Evolutionary conservation across 2,329 filamentous ascomycete species (phyloP).

Genomic region (Allantophomopsis cytisporea): DNA sequence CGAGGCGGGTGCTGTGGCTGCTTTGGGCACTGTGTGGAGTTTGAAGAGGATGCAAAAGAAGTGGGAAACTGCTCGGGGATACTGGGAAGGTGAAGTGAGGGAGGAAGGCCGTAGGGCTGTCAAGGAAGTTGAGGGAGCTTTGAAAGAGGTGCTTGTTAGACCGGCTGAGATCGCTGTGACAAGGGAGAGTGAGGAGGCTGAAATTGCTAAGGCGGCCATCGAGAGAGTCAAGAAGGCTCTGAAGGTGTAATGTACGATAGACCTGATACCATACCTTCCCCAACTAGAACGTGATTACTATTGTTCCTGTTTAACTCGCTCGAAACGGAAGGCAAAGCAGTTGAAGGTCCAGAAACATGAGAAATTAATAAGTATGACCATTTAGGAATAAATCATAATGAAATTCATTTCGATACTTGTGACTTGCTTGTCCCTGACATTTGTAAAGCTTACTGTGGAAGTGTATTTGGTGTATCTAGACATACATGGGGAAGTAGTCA

Average conservation of each 20-base stretch:
- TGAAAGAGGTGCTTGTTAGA: conserved; percentile 26
- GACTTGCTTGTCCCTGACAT: too few relatives aligned
- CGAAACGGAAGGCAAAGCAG: too few relatives aligned
- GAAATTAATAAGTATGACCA: too few relatives aligned
- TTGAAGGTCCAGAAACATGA: too few relatives aligned
- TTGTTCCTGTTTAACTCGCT: too few relatives aligned
- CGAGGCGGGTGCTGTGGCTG: conserved; percentile 47
- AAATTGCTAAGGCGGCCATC: conserved; percentile 3
- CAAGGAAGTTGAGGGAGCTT: conserved; percentile 36
- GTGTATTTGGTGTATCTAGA: too few relatives aligned
- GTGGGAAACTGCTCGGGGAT: conserved; percentile 45
- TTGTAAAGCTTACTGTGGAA: too few relatives aligned
- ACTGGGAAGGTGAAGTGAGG: conserved; percentile 54
- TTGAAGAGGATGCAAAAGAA: conserved; percentile 44
- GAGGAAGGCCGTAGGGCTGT: conserved; percentile 53
- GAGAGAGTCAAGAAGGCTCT: conserved; percentile 8
- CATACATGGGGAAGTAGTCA: too few relatives aligned
- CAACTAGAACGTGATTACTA: too few relatives aligned
- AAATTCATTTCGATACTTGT: too few relatives aligned
- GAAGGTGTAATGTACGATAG: background rate
- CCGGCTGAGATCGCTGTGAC: conserved; percentile 11
- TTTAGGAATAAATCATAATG: too few relatives aligned
- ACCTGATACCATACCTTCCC: too few relatives aligned
- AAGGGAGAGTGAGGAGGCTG: conserved; percentile 1
- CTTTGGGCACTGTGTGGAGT: conserved; percentile 45